Base-by-base conservation (phyloP, 108 stramenopile species). In the Nitzschia palea region DNA sequence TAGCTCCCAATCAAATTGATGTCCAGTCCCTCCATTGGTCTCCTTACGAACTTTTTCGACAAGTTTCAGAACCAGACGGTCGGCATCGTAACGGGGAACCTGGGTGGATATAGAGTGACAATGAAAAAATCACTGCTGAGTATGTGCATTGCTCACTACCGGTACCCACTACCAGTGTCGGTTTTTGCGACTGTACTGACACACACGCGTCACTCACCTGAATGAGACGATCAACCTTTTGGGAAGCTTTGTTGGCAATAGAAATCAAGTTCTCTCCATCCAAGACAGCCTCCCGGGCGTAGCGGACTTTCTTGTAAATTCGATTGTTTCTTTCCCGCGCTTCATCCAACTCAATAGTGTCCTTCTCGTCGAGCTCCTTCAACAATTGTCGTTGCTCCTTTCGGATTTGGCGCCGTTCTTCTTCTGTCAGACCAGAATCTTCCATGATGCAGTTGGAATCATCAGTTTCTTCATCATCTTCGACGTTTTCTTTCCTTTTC, bases 21-120 rank as follows among this genome's bases (percentile, higher is more conserved):
- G 14, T 20, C 27, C 44, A 2, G 74, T 70, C 1, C 35, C 47
- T 26, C 78, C 69, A 2, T 37, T 52, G 0, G 67, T 43, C 18
- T 66, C 74, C 23, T 62, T 54, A 23, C 71, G 67, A n/a, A 72
- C 78, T 65, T 87, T 83, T 55, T 84, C 50, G 5, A 51, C 32
- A 15, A 95, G 73, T 1, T 67, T 72, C 50, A 63, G 59, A 15
- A 85, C 76, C 9, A 94, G 65, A 34, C 77, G 67, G 43, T 68
- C 61, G 27, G 89, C 83, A 59, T 95, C 91, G 77, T 95, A 95
- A 14, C 89, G 84, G 10, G 89, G 89, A 34, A 88, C 84, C 88
- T 93, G 53, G 47, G 47, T 18, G 22, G n/a, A n/a, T n/a, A n/a
- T n/a, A n/a, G n/a, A n/a, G n/a, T n/a, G n/a, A n/a, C n/a, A n/a